These are phyloP conservation scores for Plasmodium blacklocki DNA, from an alignment of 169 alveolate genomes.

Conservation along the genomic window DNA sequence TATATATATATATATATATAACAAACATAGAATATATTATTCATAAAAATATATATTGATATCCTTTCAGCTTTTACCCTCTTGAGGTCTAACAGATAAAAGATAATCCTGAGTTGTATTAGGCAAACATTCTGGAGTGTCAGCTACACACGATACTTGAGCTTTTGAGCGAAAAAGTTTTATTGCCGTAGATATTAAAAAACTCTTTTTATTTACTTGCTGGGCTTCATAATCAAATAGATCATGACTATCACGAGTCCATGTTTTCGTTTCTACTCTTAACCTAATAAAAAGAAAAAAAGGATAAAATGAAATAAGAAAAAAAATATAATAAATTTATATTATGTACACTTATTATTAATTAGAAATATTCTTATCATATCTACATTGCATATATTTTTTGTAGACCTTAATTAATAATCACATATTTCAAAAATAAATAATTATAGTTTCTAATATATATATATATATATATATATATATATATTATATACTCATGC, in stretches of 20 bases:
- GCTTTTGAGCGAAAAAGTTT: slow-evolving; percentile 74
- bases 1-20: slow-evolving; percentile 2
- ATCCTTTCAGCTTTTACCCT: slow-evolving; percentile 21
- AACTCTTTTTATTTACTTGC: slow-evolving; percentile 84
- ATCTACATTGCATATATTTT: too few species aligned
- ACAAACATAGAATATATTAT: background rate
- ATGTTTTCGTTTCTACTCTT: slow-evolving; percentile 90
- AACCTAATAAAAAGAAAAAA: slow-evolving; percentile 78
- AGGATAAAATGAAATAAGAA: background rate
- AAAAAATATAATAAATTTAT: too few species aligned
- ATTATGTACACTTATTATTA: too few species aligned
- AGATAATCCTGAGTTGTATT: slow-evolving; percentile 71
- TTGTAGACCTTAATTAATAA: too few species aligned
- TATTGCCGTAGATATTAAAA: slow-evolving; percentile 79
- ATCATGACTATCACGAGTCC: slow-evolving; percentile 96
- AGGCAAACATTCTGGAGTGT: slow-evolving; percentile 64
- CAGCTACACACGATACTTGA: slow-evolving; percentile 74
- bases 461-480: slow-evolving; percentile 1
- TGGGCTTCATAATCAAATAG: slow-evolving; percentile 95
- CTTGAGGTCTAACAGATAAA: slow-evolving; percentile 69
- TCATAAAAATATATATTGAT: background rate
- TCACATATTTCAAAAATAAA: too few species aligned
- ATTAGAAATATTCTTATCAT: too few species aligned
- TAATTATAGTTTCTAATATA: too few species aligned
- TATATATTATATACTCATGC: background rate